Base-by-base conservation (phyloP, 148 eudicot species). In the Vaccinium macrocarpon region DNA sequence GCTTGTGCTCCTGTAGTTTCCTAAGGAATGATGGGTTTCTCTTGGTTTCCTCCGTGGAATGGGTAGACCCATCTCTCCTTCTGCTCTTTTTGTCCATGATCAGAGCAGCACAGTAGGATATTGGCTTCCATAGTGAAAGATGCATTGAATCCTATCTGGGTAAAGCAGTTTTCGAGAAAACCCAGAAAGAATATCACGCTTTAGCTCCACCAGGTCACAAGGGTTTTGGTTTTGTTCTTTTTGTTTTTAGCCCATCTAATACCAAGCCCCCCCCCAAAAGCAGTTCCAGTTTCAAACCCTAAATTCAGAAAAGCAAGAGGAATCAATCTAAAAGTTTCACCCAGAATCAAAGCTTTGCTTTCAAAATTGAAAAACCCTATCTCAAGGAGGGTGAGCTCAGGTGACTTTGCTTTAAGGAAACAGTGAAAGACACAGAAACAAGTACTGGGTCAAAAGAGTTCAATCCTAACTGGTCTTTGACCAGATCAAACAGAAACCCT, bases 81-180 rank as follows among this genome's bases (percentile, higher is more conserved):
- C 92, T 91, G 87, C 96, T 88, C 87, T 93, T 97, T 35, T 91
- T 97, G 87, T 91, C 95, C 88, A 92, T 78, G 56, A 97, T 79
- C 79, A 97, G 82, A 86, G 94, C 86, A 79, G 94, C 98, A 87
- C 94, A 97, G 81, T 91, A 92, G 79, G 99, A 93, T 83, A 96
- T 87, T 82, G 95, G 99, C 84, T 96, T 96, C 99, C 99, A 96
- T 86, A 95, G 90, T 90, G 99, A 92, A 85, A 95, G 88, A 95
- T 97, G 98, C 99, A 97, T 97, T 80, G 87, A 86, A 88, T 84
- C 93, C 84, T 76, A 76, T 78, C 71, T 85, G n/a, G 85, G 83
- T 25, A 4, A 71, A 86, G 79, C 61, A 78, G 86, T 52, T 61
- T 19, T 48, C 35, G 72, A 61, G 57, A 76, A 14, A 11, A 51